phyloP scores from a whole-genome alignment of 1,284 basidiomycete genomes.

The Trichosporon asahii region DNA sequence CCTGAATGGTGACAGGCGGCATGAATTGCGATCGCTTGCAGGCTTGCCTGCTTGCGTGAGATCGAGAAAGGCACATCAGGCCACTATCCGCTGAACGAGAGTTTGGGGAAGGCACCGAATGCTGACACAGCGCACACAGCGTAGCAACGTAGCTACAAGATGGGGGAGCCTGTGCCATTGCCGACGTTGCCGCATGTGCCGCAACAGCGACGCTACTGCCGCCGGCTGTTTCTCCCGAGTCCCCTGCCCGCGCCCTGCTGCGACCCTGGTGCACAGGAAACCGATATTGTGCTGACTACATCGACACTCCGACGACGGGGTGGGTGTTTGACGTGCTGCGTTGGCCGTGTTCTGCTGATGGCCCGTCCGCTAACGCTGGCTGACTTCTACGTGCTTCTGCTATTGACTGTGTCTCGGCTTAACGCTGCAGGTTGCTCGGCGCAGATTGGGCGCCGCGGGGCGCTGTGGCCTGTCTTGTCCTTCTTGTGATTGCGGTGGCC shows the following conservation, averaged over 20 bases:
- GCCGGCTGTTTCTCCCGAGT: slow-evolving; percentile 7
- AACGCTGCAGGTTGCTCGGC: neutral
- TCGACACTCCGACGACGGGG: neutral
- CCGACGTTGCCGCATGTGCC: slow-evolving; percentile 1
- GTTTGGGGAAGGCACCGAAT: neutral
- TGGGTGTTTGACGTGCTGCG: neutral
- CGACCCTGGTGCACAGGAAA: neutral
- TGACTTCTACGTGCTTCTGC: neutral
- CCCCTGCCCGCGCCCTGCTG: neutral
- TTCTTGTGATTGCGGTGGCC: neutral
- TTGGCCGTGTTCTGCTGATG: neutral
- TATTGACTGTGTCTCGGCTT: neutral
- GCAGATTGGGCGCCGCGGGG: neutral
- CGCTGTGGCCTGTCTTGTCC: neutral
- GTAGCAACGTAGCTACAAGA: neutral
- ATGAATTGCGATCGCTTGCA: neutral
- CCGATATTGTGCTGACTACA: neutral
- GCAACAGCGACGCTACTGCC: neutral
- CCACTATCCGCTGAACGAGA: neutral
- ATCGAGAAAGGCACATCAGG: slow-evolving; percentile 1
- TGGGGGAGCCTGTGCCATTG: neutral
- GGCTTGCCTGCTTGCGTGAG: neutral
- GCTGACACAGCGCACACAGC: neutral
- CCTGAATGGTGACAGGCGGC: slow-evolving; percentile 1
- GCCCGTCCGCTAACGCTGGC: neutral